Percentiles rank a stretch among this genome's conserved stretches.
Conservation (phyloP, 1,284 basidiomycete species). For the Ustilago tritici region DNA sequence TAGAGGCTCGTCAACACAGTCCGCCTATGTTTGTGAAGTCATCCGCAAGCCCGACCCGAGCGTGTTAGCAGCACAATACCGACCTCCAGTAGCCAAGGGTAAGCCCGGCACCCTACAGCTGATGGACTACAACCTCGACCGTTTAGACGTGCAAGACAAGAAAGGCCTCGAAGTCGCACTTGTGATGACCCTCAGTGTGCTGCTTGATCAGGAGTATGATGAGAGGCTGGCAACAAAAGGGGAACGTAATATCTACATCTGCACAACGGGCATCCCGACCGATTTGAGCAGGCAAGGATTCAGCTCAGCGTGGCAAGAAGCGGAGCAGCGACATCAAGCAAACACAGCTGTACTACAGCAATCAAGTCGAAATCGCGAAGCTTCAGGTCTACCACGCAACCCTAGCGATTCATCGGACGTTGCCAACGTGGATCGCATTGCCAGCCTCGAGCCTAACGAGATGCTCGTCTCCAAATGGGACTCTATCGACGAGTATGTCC, state of each 20-base stretch:
- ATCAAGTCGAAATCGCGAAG: background rate
- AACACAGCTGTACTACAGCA: background rate
- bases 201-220: slow-evolving; percentile 79
- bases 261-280: slow-evolving; percentile 30
- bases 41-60: slow-evolving; percentile 85
- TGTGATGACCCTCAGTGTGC: slow-evolving; percentile 79
- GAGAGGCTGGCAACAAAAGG: slow-evolving; percentile 34
- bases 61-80: slow-evolving; percentile 83
- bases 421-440: slow-evolving; percentile 17
- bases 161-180: slow-evolving; percentile 80
- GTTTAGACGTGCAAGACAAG: slow-evolving; percentile 81
- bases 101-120: slow-evolving; percentile 80
- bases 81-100: slow-evolving; percentile 75
- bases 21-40: slow-evolving; percentile 72
- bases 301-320: slow-evolving; percentile 34
- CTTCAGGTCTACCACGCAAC: background rate
- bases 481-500: slow-evolving; percentile 76
- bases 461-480: slow-evolving; percentile 79
- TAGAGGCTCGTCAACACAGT: slow-evolving; percentile 24
- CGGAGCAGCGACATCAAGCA: slow-evolving; percentile 19
- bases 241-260: slow-evolving; percentile 49
- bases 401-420: background rate
- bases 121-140: slow-evolving; percentile 84
- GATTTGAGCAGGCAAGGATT: slow-evolving; percentile 33
- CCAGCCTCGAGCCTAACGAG: slow-evolving; percentile 74